phyloP scores from a whole-genome alignment of 108 stramenopile genomes.

The Epithemia pelagica region DNA sequence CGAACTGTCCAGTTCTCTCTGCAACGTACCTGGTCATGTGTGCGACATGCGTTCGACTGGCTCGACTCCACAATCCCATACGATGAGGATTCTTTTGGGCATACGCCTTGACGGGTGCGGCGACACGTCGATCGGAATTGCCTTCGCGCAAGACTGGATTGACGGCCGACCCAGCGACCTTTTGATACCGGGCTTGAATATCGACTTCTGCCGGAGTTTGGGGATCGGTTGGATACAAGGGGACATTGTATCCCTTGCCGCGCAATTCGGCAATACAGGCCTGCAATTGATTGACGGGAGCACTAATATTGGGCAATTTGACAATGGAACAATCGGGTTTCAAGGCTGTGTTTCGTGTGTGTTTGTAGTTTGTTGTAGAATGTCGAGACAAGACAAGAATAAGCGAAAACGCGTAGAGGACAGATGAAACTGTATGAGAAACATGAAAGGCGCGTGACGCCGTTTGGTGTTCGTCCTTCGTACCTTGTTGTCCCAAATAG shows the following conservation, averaged over 20 bases:
- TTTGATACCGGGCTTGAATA: conserved; percentile 62
- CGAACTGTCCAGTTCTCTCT: too few relatives aligned
- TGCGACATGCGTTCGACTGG: conserved; percentile 79
- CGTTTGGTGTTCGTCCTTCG: too few relatives aligned
- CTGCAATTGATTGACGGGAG: conserved; percentile 84
- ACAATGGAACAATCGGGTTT: conserved; percentile 72
- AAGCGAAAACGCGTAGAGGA: too few relatives aligned
- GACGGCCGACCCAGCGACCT: conserved; percentile 83
- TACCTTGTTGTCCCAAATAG: conserved; percentile 55
- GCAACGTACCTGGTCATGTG: conserved; percentile 87
- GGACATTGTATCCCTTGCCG: conserved; percentile 88
- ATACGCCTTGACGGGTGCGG: conserved; percentile 87
- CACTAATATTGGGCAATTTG: conserved; percentile 80
- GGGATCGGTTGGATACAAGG: conserved; percentile 81
- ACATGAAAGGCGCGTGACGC: too few relatives aligned
- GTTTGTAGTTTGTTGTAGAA: too few relatives aligned
- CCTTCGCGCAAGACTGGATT: conserved; percentile 93
- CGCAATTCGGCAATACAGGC: conserved; percentile 85
- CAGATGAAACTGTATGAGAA: too few relatives aligned
- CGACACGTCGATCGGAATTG: conserved; percentile 88
- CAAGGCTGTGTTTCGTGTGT: conserved; percentile 60
- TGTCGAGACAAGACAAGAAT: too few relatives aligned
- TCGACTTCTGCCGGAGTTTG: conserved; percentile 53
- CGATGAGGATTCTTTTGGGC: conserved; percentile 93
- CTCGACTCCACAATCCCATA: conserved; percentile 86